Evolutionary conservation across 148 eudicot species (phyloP), one percentile per base, ranked within the genome.

Genomic region (Camellia granthamiana): DNA sequence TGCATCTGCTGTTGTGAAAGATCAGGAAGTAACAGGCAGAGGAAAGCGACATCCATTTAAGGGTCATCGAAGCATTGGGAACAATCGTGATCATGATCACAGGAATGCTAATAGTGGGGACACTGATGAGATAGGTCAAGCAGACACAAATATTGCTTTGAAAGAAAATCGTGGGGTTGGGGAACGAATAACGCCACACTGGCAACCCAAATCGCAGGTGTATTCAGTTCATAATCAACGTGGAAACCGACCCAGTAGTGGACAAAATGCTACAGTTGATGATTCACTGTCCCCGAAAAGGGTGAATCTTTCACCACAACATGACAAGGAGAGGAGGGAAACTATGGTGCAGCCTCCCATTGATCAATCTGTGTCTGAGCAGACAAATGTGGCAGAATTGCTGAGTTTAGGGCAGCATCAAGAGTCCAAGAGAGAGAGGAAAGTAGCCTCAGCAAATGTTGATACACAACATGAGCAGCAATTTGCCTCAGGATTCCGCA

Each of bases 181-280:
- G 74, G 94, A 92, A 66, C 89, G 89, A 13, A 65, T 88, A 49
- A 58, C 83, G 3, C 78, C 97, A 79, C 95, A 91, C 14, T 97
- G 99, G 99, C 91, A 97, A 85, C 97, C 95, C 46, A 97, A 92
- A 79, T 83, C 93, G 69, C 88, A 86, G 78, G 83, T 83, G 7
- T 15, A 82, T 77, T 73, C 86, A 4, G 80, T 62, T 67, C 84
- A 81, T 74, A 81, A 75, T 73, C 84, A 78, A 61, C 86, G 82
- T 23, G 86, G 79, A 70, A 86, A 78, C 75, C 84, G 79, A 84
- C 76, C 84, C 15, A 71, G 69, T 81, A 91, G 89, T 62, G 84
- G 81, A 64, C 88, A 83, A 78, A 72, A 72, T 84, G 81, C 64
- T 74, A 55, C 74, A 43, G n/a, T 81, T 42, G 89, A 90, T 74